A percentile compares a stretch with the other conserved stretches of the same genome.
phyloP scores from a whole-genome alignment of 2,329 filamentous ascomycete genomes.

The Fusarium staphyleae region DNA sequence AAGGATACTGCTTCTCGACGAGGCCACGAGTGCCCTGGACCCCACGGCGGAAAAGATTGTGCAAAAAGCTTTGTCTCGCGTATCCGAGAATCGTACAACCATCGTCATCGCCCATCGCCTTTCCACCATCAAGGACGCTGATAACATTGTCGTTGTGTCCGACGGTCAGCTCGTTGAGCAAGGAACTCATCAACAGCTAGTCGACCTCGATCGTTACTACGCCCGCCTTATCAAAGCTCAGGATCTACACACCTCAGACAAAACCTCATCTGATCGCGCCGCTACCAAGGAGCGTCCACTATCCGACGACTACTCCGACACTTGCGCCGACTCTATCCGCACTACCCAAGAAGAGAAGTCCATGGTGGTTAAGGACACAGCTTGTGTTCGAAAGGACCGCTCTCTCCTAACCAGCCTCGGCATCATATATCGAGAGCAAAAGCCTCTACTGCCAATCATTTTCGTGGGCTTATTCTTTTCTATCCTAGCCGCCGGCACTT shows the following conservation, averaged over 20 bases:
- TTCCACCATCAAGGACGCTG: conserved; percentile 42
- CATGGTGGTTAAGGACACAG: background rate
- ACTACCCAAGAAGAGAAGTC: conserved; percentile 14
- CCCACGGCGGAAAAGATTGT: conserved; percentile 54
- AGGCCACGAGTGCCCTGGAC: conserved; percentile 65
- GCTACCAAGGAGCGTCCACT: background rate
- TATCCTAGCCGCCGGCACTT: conserved; percentile 37
- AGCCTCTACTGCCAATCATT: conserved; percentile 8
- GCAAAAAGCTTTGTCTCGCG: conserved; percentile 58
- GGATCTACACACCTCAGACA: conserved; percentile 3
- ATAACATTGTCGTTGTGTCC: conserved; percentile 39
- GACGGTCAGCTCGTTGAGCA: conserved; percentile 32
- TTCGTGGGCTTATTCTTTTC: background rate
- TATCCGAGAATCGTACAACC: conserved; percentile 63
- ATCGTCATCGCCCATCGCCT: conserved; percentile 67
- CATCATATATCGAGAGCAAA: conserved; percentile 26
- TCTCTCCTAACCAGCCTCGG: conserved; percentile 18
- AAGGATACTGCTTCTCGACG: conserved; percentile 67
- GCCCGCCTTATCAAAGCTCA: conserved; percentile 34
- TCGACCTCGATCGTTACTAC: conserved; percentile 23
- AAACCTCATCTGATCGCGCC: background rate
- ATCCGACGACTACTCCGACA: background rate
- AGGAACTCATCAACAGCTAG: conserved; percentile 33
- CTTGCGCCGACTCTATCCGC: background rate
- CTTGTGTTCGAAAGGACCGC: background rate